These are phyloP conservation scores for Cytospora piceicola DNA, from an alignment of 2,329 filamentous ascomycete genomes.

Conservation along the genomic window DNA sequence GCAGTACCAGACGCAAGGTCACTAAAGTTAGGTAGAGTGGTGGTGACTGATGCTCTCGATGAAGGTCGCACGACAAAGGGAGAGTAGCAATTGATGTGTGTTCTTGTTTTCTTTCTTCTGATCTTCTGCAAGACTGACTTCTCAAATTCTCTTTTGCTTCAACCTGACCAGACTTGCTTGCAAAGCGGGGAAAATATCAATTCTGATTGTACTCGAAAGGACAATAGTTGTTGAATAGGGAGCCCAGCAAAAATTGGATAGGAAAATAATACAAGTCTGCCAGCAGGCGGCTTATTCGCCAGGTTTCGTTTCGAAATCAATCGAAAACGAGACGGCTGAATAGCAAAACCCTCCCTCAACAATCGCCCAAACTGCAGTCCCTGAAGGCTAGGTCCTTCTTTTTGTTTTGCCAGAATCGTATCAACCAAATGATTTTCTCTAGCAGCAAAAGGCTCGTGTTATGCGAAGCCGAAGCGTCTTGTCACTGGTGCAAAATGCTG, in stretches of 20 bases:
- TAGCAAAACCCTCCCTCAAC: conserved; percentile 32
- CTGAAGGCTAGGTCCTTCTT: conserved; percentile 29
- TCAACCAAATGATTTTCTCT: conserved; percentile 28
- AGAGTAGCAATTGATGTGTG: conserved; percentile 28
- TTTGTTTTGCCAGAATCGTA: conserved; percentile 30
- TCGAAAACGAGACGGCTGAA: conserved; percentile 34
- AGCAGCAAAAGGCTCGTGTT: conserved; percentile 22
- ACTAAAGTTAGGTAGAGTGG: conserved; percentile 31
- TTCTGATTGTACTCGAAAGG: conserved; percentile 54
- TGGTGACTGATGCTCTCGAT: conserved; percentile 19
- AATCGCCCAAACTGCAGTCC: conserved; percentile 27
- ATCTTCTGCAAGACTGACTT: conserved; percentile 32
- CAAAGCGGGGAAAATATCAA: conserved; percentile 50
- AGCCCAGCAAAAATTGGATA: conserved; percentile 38
- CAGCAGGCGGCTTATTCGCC: conserved; percentile 36
- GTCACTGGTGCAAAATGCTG: conserved; percentile 16
- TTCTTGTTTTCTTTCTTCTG: conserved; percentile 32
- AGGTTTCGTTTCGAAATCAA: conserved; percentile 16
- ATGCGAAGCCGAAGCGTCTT: conserved; percentile 15
- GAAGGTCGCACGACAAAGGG: conserved; percentile 24
- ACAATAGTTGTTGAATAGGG: conserved; percentile 39
- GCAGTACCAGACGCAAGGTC: conserved; percentile 20
- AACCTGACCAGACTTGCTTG: conserved; percentile 38
- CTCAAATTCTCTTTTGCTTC: conserved; percentile 35
- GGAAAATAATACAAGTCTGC: conserved; percentile 42